These are phyloP conservation scores for Globisporangium rhizosaccharum DNA, from an alignment of 352 stramenopile genomes.

Conservation along the genomic window DNA sequence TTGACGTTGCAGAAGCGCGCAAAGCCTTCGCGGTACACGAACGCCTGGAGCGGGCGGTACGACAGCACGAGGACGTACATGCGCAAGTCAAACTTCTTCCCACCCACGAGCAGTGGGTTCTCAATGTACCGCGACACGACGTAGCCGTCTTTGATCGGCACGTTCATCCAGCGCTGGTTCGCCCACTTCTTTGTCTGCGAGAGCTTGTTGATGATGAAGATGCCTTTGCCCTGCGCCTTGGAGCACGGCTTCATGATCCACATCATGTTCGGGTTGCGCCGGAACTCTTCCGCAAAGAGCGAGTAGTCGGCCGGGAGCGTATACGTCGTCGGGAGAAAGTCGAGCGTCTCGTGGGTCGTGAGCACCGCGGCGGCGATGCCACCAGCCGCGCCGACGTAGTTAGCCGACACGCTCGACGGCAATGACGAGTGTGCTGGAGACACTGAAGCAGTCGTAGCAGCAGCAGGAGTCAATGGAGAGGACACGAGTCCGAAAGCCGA, in stretches of 20 bases:
- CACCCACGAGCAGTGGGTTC: slow-evolving; percentile 85
- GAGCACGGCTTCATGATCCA: slow-evolving; percentile 95
- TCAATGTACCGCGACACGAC: slow-evolving; percentile 89
- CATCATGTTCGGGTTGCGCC: slow-evolving; percentile 78
- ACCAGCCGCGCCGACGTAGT: background rate
- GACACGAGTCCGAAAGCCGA: too few relatives aligned
- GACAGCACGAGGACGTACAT: slow-evolving; percentile 92
- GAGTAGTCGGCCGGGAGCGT: slow-evolving; percentile 91
- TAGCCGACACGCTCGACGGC: slow-evolving; percentile 1
- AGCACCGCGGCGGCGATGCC: background rate
- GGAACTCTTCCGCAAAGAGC: slow-evolving; percentile 90
- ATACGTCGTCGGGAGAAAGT: slow-evolving; percentile 90
- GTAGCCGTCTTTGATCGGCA: slow-evolving; percentile 81
- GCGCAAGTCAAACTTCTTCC: slow-evolving; percentile 92
- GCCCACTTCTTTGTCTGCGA: slow-evolving; percentile 91
- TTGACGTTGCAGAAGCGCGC: slow-evolving; percentile 92
- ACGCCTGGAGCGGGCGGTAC: slow-evolving; percentile 76
- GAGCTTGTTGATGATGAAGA: slow-evolving; percentile 93
- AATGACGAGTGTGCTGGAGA: background rate
- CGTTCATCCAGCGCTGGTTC: slow-evolving; percentile 60
- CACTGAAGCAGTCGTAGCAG: background rate
- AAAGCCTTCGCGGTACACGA: slow-evolving; percentile 87
- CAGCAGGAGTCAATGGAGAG: background rate
- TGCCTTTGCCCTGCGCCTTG: slow-evolving; percentile 88
- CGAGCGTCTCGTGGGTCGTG: slow-evolving; percentile 19